A percentile compares a stretch with the other conserved stretches of the same genome.
phyloP scores from a whole-genome alignment of 2,329 filamentous ascomycete species.

The Elsinoe necatrix region DNA sequence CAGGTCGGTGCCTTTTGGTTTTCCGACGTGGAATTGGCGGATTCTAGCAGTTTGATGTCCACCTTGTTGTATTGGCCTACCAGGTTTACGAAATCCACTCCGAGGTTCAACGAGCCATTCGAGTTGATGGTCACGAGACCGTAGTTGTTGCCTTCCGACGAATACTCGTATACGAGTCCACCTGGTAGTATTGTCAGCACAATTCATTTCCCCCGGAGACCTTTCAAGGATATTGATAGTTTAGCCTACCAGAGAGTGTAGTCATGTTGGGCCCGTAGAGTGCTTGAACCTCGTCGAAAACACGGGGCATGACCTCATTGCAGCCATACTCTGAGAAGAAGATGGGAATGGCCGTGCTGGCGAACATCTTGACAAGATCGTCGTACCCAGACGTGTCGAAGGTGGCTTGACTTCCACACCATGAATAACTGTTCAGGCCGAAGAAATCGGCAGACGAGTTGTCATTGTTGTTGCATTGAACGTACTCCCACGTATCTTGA shows the following conservation, averaged over 20 bases:
- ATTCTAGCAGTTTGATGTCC: constrained; percentile 60
- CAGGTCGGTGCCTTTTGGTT: constrained; percentile 55
- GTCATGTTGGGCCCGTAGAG: constrained; percentile 67
- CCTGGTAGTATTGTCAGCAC: no score
- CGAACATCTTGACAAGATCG: constrained; percentile 56
- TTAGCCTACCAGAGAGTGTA: constrained; percentile 52
- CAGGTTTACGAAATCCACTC: constrained; percentile 55
- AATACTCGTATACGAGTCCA: constrained; percentile 74
- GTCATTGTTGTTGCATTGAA: constrained; percentile 54
- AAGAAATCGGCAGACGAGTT: constrained; percentile 65
- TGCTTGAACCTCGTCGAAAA: constrained; percentile 65
- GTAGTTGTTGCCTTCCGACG: constrained; percentile 57
- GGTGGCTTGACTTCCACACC: constrained; percentile 60
- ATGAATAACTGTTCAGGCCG: constrained; percentile 67
- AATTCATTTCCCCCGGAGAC: no score
- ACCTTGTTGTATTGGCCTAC: constrained; percentile 66
- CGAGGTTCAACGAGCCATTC: constrained; percentile 37
- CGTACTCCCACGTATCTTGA: constrained; percentile 66
- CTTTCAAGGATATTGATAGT: no score
- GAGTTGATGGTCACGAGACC: constrained; percentile 40
- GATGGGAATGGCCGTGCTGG: constrained; percentile 58
- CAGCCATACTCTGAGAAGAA: constrained; percentile 81
- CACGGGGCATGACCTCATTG: constrained; percentile 61
- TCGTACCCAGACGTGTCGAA: constrained; percentile 57
- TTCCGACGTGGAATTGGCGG: constrained; percentile 50